A percentile compares a stretch with the other conserved stretches of the same genome.
phyloP scores from a whole-genome alignment of 306 rosid species.

The Cucurbita ficifolia region DNA sequence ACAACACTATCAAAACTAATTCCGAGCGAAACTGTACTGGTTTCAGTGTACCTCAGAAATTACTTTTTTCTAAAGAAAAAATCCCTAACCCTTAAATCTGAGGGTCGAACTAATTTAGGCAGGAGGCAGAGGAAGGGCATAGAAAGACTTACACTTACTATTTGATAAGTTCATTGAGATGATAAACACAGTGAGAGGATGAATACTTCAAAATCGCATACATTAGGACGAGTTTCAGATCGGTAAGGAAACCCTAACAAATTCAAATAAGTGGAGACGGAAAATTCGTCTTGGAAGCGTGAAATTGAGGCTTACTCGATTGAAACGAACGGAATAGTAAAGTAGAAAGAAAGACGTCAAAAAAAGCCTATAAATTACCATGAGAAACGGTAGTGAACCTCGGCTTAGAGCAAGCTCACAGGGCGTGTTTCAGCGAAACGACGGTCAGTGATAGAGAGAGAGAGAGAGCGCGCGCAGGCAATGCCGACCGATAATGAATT shows the following conservation, averaged over 20 bases:
- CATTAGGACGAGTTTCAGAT: background rate
- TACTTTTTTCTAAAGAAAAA: background rate
- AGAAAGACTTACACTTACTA: background rate
- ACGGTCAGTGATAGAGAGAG: background rate
- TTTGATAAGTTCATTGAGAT: background rate
- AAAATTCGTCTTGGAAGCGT: background rate
- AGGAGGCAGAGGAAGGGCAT: background rate
- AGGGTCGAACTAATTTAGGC: background rate
- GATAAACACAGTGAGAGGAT: background rate
- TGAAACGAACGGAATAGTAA: background rate
- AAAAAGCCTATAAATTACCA: background rate
- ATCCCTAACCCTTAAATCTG: background rate
- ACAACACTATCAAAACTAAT: background rate
- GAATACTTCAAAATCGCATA: background rate
- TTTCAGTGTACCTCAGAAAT: background rate
- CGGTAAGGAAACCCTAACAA: constrained; percentile 5
- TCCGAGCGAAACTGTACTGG: background rate
- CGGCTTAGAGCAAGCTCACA: background rate
- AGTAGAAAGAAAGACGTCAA: background rate
- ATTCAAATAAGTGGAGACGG: background rate
- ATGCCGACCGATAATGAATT: background rate
- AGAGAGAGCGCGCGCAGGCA: background rate
- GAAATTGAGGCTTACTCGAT: background rate
- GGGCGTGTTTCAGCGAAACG: background rate
- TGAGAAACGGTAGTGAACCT: background rate